phyloP scores from a whole-genome alignment of 164 flowering plant species.

The Santalum album region DNA sequence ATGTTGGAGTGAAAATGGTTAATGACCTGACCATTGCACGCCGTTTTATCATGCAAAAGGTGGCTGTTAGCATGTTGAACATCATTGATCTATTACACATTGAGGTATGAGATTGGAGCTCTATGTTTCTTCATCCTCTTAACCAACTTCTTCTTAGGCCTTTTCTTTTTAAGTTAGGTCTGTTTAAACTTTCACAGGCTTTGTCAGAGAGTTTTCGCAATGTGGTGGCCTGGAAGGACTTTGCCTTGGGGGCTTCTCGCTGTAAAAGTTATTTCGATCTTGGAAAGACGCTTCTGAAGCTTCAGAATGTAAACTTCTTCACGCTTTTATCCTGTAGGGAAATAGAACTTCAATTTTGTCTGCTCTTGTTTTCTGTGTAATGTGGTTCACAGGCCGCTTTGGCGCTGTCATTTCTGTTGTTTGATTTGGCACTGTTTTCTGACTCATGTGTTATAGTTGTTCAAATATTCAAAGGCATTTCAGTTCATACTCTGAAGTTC shows the following conservation, averaged over 20 bases:
- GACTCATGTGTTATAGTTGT: neutral
- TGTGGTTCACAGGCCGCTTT: neutral
- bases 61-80: constrained; percentile 69
- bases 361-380: neutral
- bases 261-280: constrained; percentile 74
- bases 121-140: constrained; percentile 3
- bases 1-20: constrained; percentile 63
- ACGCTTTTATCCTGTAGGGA: constrained; percentile 4
- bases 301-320: constrained; percentile 57
- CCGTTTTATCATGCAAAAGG: constrained; percentile 74
- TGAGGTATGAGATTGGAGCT: constrained; percentile 41
- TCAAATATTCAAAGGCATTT: neutral
- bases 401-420: neutral
- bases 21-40: constrained; percentile 71
- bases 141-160: constrained; percentile 1
- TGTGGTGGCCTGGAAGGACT: constrained; percentile 74
- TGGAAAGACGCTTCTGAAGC: constrained; percentile 80
- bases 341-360: neutral
- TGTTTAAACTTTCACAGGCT: constrained; percentile 41
- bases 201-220: constrained; percentile 59
- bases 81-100: constrained; percentile 56
- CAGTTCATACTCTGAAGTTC: no score
- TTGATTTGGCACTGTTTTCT: neutral
- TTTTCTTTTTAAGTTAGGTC: constrained; percentile 9
- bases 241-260: constrained; percentile 76